A percentile compares a stretch with the other conserved stretches of the same genome.
These are phyloP conservation scores for Nicotiana sylvestris DNA, from an alignment of 257 asterid species.

Conservation along the genomic window DNA sequence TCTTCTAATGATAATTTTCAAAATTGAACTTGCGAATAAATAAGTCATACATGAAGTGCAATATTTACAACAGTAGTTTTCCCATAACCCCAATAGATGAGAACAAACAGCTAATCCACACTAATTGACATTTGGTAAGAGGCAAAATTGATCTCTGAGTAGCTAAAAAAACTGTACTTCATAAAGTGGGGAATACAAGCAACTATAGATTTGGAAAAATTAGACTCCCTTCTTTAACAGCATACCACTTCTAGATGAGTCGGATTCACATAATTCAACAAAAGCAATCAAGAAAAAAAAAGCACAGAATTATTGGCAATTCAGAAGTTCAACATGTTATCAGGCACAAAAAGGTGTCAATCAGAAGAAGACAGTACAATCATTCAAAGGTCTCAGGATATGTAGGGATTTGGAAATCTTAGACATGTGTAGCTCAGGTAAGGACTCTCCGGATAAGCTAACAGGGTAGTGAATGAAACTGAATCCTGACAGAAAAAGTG, in stretches of 20 bases:
- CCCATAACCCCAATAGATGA: not conserved
- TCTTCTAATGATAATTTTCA: not conserved
- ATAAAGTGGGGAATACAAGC: not conserved
- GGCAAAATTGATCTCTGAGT: not conserved
- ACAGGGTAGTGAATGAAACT: constrained; percentile 1
- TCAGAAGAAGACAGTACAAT: not conserved
- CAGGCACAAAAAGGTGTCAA: not conserved
- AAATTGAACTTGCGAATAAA: not conserved
- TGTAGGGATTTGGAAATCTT: constrained; percentile 3
- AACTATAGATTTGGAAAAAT: not conserved
- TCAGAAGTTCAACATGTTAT: not conserved
- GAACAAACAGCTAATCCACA: not conserved
- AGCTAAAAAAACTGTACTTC: not conserved
- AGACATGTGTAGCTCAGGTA: not conserved
- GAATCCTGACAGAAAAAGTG: not conserved
- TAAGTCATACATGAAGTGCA: not conserved
- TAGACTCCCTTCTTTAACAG: constrained; percentile 3
- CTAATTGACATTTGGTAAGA: not conserved
- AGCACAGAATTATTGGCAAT: not conserved
- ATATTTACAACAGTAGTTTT: not conserved
- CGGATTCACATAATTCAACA: not conserved
- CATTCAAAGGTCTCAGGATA: not conserved
- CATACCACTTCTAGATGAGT: not conserved
- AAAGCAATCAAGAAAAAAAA: not conserved
- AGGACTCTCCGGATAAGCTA: not conserved